Conservation (phyloP, 1,284 basidiomycete species). For the Cutaneotrichosporon dermatis region DNA sequence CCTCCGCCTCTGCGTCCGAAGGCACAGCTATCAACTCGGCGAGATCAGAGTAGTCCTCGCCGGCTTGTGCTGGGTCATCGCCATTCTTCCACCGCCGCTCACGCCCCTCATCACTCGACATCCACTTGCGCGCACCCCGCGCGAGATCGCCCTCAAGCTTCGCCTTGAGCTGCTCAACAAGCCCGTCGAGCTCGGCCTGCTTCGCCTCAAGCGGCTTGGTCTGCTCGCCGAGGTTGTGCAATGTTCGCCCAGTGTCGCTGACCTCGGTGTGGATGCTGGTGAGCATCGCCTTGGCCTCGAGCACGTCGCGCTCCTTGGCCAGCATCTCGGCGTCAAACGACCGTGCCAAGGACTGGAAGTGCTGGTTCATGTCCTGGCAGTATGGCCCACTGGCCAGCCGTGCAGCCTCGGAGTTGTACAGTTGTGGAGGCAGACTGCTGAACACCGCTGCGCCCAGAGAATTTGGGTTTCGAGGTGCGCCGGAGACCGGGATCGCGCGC, state of each 20-base stretch:
- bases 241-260: slow-evolving; percentile 73
- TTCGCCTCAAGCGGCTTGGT: slow-evolving; percentile 65
- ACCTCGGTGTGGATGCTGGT: slow-evolving; percentile 89
- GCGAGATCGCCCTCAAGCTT: slow-evolving; percentile 78
- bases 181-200: slow-evolving; percentile 57
- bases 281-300: slow-evolving; percentile 82
- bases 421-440: slow-evolving; percentile 52
- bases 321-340: slow-evolving; percentile 89
- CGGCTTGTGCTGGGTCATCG: slow-evolving; percentile 24
- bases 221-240: slow-evolving; percentile 62
- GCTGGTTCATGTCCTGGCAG: slow-evolving; percentile 74
- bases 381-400: slow-evolving; percentile 81
- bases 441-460: slow-evolving; percentile 22
- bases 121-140: slow-evolving; percentile 87
- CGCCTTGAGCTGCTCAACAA: slow-evolving; percentile 63
- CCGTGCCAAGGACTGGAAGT: slow-evolving; percentile 85
- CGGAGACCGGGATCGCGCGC: slow-evolving; percentile 4
- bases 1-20: slow-evolving; percentile 51
- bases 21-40: slow-evolving; percentile 43
- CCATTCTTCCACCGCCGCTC: slow-evolving; percentile 54
- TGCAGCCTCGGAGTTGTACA: slow-evolving; percentile 83
- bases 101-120: slow-evolving; percentile 73
- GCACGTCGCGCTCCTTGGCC: slow-evolving; percentile 86
- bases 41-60: slow-evolving; percentile 43
- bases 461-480: slow-evolving; percentile 3